Evolutionary conservation across 345 rosid species (phyloP), one percentile per base, ranked within the genome.

Genomic region (Viola odorata): DNA sequence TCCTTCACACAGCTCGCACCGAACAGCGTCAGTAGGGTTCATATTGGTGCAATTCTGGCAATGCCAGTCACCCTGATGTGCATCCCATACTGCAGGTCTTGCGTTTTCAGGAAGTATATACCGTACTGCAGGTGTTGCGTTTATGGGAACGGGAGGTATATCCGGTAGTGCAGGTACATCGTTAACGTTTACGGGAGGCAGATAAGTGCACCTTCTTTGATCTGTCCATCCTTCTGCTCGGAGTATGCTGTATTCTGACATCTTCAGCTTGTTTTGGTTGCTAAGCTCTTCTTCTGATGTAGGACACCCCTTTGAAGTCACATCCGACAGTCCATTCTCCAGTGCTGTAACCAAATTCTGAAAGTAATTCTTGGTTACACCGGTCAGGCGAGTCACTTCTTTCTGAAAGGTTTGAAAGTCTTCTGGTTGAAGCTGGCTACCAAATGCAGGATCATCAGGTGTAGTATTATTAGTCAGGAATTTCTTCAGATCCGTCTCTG

Each of bases 301-400:
- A 15, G 3, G 12, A 8, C 10, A 10, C 37, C 7, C 44, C 7
- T 37, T 14, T 3, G 53, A 45, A 45, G 53, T 32, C n/a, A 68
- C 76, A 10, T 76, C 80, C 0, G 73, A 59, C 13, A 76, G 45
- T 3, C 76, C 80, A 61, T 71, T 71, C 70, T 76, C 76, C 41
- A 71, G 44, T 51, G 70, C 80, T 5, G 42, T 23, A 7, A 76
- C 70, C 68, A 76, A 45, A 39, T 76, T 76, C 12, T 68, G 50
- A 9, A 76, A 76, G 73, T 60, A 76, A 53, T 15, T 47, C 41
- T 55, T 50, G 37, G 70, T 59, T 47, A 67, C 69, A 1, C 4
- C 7, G 0, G 72, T 70, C n/a, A 75, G 63, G 4, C 14, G 17
- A 7, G 6, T 14, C 8, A 75, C 55, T 53, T 53, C 63, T 8